Base-by-base conservation (phyloP, 2,329 filamentous ascomycete genomes). In the Pseudogymnoascus sp. region DNA sequence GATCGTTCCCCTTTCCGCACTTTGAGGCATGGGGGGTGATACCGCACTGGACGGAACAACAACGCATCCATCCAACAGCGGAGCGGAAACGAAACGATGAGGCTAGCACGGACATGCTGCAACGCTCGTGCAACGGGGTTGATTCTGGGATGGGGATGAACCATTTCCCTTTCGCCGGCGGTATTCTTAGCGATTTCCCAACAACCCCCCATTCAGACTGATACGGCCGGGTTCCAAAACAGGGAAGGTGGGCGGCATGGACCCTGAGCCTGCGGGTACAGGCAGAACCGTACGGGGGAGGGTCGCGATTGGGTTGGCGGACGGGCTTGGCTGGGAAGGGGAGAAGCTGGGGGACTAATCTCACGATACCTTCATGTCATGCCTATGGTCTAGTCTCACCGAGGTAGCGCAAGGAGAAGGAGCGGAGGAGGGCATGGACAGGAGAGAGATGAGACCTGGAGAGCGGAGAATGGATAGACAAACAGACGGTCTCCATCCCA, bases 141-240 rank as follows among this genome's bases (percentile, higher is more conserved):
- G 7, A 31, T 61, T 46, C 60, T 42, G 60, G 37, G 33, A 15
- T 61, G 70, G 75, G 74, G 6, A 74, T 67, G 73, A 64, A 68
- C 72, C 67, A 66, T 70, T 38, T 70, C 67, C 67, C 66, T 70
- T 38, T 70, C 67, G 63, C 67, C 68, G 50, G 76, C 74, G 69
- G 66, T 72, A 42, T 66, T 67, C 35, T 71, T 69, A 62, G 72
- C 75, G 23, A 50, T 26, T 29, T 29, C 23, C 23, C 4, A 26
- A n/a, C 29, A 29, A 26, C 7, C 44, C 44, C 44, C 44, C 44
- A 50, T 50, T 29, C 13, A 29, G 23, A 50, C 15, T 50, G 44
- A 26, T 50, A 50, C 23, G 44, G 44, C 44, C 21, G 2, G 26
- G 44, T 29, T 50, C 44, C 23, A 17, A 17, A 50, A 29, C 44